phyloP scores from a whole-genome alignment of 75 land plant species.

The Cryptomeria japonica region DNA sequence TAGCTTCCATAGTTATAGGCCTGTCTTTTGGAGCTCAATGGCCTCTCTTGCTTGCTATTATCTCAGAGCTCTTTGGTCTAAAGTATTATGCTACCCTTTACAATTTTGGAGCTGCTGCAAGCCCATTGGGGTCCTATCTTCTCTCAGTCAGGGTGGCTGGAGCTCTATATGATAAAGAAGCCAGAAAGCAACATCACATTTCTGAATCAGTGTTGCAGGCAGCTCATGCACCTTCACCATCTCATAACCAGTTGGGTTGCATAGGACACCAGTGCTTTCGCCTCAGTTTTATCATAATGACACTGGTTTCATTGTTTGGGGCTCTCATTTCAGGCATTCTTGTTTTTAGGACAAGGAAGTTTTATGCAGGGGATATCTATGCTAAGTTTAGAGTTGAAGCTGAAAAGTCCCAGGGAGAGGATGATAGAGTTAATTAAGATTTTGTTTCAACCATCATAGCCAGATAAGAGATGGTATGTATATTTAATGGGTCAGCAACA shows the following conservation, averaged over 20 bases:
- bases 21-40: constrained; percentile 61
- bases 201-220: constrained; percentile 26
- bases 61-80: constrained; percentile 25
- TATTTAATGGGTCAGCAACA: too few species aligned
- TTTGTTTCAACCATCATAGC: too few species aligned
- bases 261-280: constrained; percentile 14
- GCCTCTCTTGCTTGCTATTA: constrained; percentile 57
- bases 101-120: constrained; percentile 52
- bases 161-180: background rate
- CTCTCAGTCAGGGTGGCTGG: constrained; percentile 58
- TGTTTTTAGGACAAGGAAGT: constrained; percentile 45
- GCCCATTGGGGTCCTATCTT: constrained; percentile 64
- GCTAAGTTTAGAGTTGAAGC: constrained; percentile 22
- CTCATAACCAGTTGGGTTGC: constrained; percentile 27
- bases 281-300: too few species aligned
- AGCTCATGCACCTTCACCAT: background rate
- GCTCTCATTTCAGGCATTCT: constrained; percentile 36
- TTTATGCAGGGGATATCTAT: constrained; percentile 51
- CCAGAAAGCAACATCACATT: constrained; percentile 5
- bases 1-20: constrained; percentile 58
- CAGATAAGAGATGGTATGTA: too few species aligned
- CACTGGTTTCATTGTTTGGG: constrained; percentile 34
- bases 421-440: too few species aligned
- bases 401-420: too few species aligned
- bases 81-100: constrained; percentile 35